Conservation (phyloP, 1,139 yeast genomes). For the Hyphopichia fennica region DNA sequence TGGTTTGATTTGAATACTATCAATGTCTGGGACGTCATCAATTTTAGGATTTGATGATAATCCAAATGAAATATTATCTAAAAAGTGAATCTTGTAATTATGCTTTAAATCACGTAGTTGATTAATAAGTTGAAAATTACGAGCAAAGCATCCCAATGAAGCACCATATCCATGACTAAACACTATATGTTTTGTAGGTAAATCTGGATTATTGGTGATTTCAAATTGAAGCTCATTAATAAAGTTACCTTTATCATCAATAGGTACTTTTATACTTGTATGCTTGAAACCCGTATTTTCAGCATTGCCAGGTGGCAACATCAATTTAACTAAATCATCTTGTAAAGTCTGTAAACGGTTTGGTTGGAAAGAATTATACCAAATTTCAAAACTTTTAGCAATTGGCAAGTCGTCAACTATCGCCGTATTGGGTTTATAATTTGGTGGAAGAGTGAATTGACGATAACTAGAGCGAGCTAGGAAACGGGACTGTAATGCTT, state of each 20-base stretch:
- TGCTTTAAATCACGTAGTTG: constrained; percentile 38
- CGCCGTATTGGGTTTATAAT: constrained; percentile 14
- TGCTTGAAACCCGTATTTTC: constrained; percentile 24
- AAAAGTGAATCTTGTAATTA: constrained; percentile 59
- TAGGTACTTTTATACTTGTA: constrained; percentile 19
- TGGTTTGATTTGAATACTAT: constrained; percentile 21
- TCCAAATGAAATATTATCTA: constrained; percentile 88
- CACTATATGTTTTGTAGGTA: constrained; percentile 48
- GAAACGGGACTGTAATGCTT: no score
- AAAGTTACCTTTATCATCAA: constrained; percentile 28
- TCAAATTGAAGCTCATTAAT: constrained; percentile 41
- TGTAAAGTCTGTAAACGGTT: constrained; percentile 31
- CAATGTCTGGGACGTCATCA: constrained; percentile 11
- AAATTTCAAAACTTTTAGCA: constrained; percentile 16
- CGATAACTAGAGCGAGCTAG: no score
- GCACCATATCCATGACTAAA: constrained; percentile 94
- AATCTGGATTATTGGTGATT: constrained; percentile 19
- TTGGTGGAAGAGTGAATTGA: constrained; percentile 12
- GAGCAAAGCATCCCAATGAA: constrained; percentile 78
- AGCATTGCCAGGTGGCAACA: constrained; percentile 24
- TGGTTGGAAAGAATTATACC: constrained; percentile 33
- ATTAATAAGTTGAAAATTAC: constrained; percentile 60
- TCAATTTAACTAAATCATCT: constrained; percentile 33
- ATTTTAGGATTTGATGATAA: constrained; percentile 64
- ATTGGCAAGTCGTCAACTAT: constrained; percentile 16